Evolutionary conservation across 2,329 filamentous ascomycete genomes (phyloP).

Genomic region (Dactylellina haptotyla): DNA sequence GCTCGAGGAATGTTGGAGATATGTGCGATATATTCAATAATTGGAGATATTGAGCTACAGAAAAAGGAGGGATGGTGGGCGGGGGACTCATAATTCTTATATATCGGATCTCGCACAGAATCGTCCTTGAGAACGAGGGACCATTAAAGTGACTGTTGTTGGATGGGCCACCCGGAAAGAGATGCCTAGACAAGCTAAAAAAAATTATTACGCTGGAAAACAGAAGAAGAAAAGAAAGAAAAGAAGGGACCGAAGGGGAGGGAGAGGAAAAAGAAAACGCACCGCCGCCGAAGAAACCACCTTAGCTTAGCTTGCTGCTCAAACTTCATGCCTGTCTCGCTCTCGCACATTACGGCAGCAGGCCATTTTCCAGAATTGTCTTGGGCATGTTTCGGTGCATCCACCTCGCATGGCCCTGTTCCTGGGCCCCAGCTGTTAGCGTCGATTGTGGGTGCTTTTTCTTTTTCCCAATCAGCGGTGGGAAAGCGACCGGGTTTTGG

Average conservation of each 20-base stretch:
- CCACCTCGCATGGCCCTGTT: slow-evolving; percentile 46
- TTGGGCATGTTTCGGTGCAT: slow-evolving; percentile 52
- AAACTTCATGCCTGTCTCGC: slow-evolving; percentile 53
- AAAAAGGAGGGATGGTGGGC: slow-evolving; percentile 49
- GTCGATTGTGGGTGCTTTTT: slow-evolving; percentile 8
- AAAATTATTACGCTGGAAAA: slow-evolving; percentile 10
- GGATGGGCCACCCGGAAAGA: slow-evolving; percentile 49
- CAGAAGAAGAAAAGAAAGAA: slow-evolving; percentile 40
- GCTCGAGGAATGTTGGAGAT: slow-evolving; percentile 43
- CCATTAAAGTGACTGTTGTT: slow-evolving; percentile 46
- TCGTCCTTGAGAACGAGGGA: slow-evolving; percentile 29
- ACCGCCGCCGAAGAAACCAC: slow-evolving; percentile 56
- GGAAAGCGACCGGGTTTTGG: slow-evolving; percentile 47
- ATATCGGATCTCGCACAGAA: slow-evolving; percentile 51
- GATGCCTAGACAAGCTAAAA: slow-evolving; percentile 50
- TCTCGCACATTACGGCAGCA: slow-evolving; percentile 44
- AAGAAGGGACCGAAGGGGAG: slow-evolving; percentile 49
- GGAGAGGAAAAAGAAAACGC: slow-evolving; percentile 52
- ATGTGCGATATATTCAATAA: not conserved
- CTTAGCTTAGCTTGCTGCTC: slow-evolving; percentile 51
- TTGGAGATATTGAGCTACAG: slow-evolving; percentile 25
- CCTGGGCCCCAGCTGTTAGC: slow-evolving; percentile 28
- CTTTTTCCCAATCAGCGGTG: not conserved
- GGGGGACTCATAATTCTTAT: slow-evolving; percentile 51
- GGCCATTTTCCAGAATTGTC: slow-evolving; percentile 52